Evolutionary conservation across 805 yeast genomes (phyloP), one percentile per base, ranked within the genome.

Genomic region (Candida methanosorbosa): DNA sequence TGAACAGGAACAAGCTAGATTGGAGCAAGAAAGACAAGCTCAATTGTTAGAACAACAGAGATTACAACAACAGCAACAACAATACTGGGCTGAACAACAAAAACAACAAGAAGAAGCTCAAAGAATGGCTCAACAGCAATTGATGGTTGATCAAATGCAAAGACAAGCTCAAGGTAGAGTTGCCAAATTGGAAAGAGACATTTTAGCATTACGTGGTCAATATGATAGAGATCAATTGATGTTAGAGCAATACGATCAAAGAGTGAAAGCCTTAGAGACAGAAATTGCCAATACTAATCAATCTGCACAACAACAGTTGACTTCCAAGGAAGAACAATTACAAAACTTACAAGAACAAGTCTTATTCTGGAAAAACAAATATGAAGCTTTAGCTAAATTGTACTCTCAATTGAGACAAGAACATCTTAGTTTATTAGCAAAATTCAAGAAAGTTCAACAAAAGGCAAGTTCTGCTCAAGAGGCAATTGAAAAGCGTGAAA

Each of bases 391-490:
- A 42, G 96, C 96, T 5, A 85, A 85, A 50, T 66, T 88, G 43
- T 88, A 88, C 56, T 79, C 94, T 2, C 95, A 87, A 59, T 66
- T 88, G 46, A 80, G 97, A 52, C 94, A 84, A 58, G 97, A 88
- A 58, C 96, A 88, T 53, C 67, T 88, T 49, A 81, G 78, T 42
- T 60, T 87, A 37, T 68, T 88, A 51, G 68, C 81, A 34, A 81
- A 80, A 51, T 80, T 80, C 52, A 87, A 88, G 54, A 78, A 81
- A 46, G 68, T 80, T 31, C 94, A 86, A 59, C 83, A 85, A 45
- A 84, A 83, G 58, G 94, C 92, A 3, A 81, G 87, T 12, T 68
- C 75, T 44, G 96, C 96, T 9, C 95, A 86, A 54, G 96, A 87
- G 59, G 82, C 95, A 0, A 73, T 87, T 42, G 81, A 81, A 42